phyloP scores from a whole-genome alignment of 257 asterid genomes.

The Cynanchum wilfordii region DNA sequence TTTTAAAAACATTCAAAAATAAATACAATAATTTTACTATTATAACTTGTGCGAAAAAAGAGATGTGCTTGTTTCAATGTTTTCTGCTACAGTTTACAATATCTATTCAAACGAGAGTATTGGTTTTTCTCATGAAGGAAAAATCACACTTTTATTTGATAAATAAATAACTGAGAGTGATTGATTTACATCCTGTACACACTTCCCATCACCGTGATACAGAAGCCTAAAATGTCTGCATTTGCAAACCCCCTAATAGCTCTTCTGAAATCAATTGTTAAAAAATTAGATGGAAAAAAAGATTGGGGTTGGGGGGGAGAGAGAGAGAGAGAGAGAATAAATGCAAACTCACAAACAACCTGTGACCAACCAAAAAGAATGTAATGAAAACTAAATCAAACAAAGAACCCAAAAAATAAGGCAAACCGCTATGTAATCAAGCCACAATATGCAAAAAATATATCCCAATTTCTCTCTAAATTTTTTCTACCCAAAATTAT shows the following conservation, averaged over 20 bases:
- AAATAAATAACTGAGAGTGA: slow-evolving; percentile 34
- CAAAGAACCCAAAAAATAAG: slow-evolving; percentile 5
- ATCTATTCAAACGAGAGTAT: background rate
- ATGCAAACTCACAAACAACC: slow-evolving; percentile 61
- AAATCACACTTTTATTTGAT: slow-evolving; percentile 46
- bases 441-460: slow-evolving; percentile 25
- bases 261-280: slow-evolving; percentile 29
- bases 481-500: slow-evolving; percentile 17
- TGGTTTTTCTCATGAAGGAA: background rate
- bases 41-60: background rate
- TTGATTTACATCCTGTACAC: slow-evolving; percentile 59
- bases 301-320: background rate
- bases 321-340: slow-evolving; percentile 16
- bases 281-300: slow-evolving; percentile 14
- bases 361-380: slow-evolving; percentile 41
- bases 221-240: slow-evolving; percentile 35
- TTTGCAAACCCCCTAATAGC: slow-evolving; percentile 38
- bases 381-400: slow-evolving; percentile 34
- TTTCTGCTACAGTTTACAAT: background rate
- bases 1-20: too few species aligned
- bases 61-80: background rate
- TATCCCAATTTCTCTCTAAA: slow-evolving; percentile 23
- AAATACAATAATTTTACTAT: background rate
- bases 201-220: slow-evolving; percentile 28
- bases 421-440: slow-evolving; percentile 27